phyloP scores from a whole-genome alignment of 108 stramenopile species.

The Cyclotella distinguenda region DNA sequence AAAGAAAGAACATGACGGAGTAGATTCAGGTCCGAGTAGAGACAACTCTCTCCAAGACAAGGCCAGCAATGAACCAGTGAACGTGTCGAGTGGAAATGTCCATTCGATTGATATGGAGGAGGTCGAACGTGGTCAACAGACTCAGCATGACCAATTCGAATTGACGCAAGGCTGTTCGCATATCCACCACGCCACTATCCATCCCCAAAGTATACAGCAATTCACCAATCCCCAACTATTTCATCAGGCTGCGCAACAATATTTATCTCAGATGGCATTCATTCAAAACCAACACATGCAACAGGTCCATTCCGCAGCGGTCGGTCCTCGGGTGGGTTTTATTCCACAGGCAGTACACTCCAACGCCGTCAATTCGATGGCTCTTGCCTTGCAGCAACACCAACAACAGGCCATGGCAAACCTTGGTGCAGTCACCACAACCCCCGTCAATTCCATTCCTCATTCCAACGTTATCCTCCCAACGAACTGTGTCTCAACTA shows the following conservation, averaged over 20 bases:
- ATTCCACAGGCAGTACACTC: too few relatives aligned
- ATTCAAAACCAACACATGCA: too few relatives aligned
- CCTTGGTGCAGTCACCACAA: neutral
- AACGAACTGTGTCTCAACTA: neutral
- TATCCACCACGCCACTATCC: neutral
- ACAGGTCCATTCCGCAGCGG: too few relatives aligned
- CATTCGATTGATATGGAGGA: constrained; percentile 7
- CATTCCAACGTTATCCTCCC: neutral
- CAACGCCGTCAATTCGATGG: too few relatives aligned
- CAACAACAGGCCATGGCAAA: constrained; percentile 13
- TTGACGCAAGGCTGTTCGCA: neutral
- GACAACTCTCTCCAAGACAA: neutral
- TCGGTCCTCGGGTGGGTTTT: too few relatives aligned
- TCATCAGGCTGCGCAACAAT: constrained; percentile 8
- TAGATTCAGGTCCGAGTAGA: neutral
- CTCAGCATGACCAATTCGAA: neutral
- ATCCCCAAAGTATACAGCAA: neutral
- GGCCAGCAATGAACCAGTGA: neutral
- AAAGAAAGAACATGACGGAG: constrained; percentile 11
- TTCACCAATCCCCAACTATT: neutral
- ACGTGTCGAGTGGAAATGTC: neutral
- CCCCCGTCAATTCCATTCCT: neutral
- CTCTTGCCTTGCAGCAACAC: neutral
- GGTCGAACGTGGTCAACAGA: neutral
- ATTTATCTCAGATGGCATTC: neutral